Evolutionary conservation across 352 stramenopile genomes (phyloP).

Genomic region (Blastocystis sp.): DNA sequence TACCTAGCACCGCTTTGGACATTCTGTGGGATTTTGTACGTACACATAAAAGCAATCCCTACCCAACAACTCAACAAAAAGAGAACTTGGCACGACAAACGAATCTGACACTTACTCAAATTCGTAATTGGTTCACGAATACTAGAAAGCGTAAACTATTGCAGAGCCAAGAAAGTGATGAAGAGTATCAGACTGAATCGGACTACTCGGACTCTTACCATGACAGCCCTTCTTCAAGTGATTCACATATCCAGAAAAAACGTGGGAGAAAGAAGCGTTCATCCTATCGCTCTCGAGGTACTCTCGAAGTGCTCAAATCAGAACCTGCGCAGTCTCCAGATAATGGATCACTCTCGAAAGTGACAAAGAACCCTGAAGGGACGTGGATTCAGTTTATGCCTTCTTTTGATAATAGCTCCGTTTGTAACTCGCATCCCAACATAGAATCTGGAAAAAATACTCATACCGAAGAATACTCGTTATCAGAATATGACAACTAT

Average conservation of each 20-base stretch:
- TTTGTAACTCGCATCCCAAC: neutral
- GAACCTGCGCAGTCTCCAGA: neutral
- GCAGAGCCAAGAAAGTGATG: slow-evolving; percentile 38
- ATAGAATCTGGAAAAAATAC: neutral
- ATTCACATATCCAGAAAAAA: neutral
- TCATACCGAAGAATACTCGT: neutral
- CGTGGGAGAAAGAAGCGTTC: neutral
- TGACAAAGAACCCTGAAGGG: neutral
- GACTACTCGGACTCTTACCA: neutral
- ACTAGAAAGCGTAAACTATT: slow-evolving; percentile 38
- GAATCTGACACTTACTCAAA: slow-evolving; percentile 26
- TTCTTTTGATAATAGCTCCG: neutral
- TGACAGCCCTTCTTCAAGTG: neutral
- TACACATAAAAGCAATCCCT: slow-evolving; percentile 9
- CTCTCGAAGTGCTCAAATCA: neutral
- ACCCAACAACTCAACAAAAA: slow-evolving; percentile 35
- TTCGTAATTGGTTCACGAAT: slow-evolving; percentile 58
- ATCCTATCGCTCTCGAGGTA: neutral
- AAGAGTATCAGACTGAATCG: slow-evolving; percentile 10
- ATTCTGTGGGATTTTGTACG: slow-evolving; percentile 38
- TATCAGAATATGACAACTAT: neutral
- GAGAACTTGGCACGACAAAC: slow-evolving; percentile 17
- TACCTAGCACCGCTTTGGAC: neutral
- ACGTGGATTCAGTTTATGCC: neutral
- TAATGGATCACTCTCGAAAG: neutral